Base-by-base conservation (phyloP, 2,329 filamentous ascomycete species). In the Clathrospora elynae region DNA sequence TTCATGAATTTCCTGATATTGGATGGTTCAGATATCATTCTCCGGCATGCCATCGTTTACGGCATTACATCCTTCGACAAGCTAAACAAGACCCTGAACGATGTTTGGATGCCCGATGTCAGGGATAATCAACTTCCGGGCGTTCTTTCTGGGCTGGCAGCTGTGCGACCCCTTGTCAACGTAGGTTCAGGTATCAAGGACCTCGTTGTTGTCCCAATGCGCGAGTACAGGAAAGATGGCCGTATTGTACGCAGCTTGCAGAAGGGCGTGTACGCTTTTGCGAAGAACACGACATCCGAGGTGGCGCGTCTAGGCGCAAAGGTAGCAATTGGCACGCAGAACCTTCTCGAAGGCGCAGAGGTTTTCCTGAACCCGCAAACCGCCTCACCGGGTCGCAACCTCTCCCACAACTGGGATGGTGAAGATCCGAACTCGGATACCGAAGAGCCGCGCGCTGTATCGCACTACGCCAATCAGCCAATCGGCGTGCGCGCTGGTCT, bases 1-100 rank as follows among this genome's bases (percentile, higher is more conserved):
- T 95, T 99, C 62, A 97, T 97, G 91, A 99, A 99, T 69, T 96
- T 99, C 66, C 81, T 99, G 53, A 88, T 92, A 10, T 81, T 99
- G 1, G 93, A 99, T 57, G 86, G 88, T 53, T 85, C 93, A 2
- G 85, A 92, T 48, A 87, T 99, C 79, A 82, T 87, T 5, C 79
- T 99, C 38, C 83, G 88, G 9, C 91, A 92, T 66, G 87, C 88
- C 17, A 97, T 99, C 56, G 83, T 97, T 23, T 96, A 97, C 57
- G 93, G 95, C 18, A 82, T 96, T 1, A 84, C 84, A 6, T 93
- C 93, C 0, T 96, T 97, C 57, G 91, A 97, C 56, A 85, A 88
- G 35, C 79, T 99, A 2, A 90, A 93, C 39, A 83, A 91, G 68
- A 92, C 86, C 2, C 80, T 99, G 22, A 97, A 97, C 64, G 90